Evolutionary conservation across 2,329 filamentous ascomycete species (phyloP).

Genomic region (Hypoxylon sp.): DNA sequence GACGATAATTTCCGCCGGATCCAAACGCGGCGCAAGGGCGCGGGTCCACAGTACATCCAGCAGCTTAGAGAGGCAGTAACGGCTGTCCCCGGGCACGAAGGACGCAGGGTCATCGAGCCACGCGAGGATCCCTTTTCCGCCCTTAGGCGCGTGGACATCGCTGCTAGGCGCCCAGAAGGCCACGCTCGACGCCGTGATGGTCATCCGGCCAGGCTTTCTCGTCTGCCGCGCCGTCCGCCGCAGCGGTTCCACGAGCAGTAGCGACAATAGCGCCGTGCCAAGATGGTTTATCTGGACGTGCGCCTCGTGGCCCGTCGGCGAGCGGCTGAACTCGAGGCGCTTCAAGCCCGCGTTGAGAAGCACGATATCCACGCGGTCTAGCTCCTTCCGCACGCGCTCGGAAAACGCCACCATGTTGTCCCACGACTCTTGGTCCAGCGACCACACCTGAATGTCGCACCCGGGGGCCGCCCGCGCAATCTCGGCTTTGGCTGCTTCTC

Average conservation of each 20-base stretch:
- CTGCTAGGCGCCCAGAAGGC: conserved; percentile 25
- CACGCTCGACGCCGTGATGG: conserved; percentile 38
- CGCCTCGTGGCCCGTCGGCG: conserved; percentile 37
- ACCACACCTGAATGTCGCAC: conserved; percentile 36
- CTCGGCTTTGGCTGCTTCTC: conserved; percentile 29
- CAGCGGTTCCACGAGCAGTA: conserved; percentile 33
- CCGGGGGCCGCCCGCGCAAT: conserved; percentile 22
- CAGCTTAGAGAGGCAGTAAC: conserved; percentile 39
- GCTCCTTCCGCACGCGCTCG: conserved; percentile 17
- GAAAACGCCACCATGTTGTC: conserved; percentile 33
- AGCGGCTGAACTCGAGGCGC: conserved; percentile 26
- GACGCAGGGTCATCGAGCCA: conserved; percentile 36
- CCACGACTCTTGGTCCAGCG: conserved; percentile 38
- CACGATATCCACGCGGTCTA: conserved; percentile 38
- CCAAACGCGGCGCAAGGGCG: conserved; percentile 27
- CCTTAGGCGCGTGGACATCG: conserved; percentile 24
- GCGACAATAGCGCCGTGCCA: conserved; percentile 40
- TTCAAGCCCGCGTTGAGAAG: conserved; percentile 40
- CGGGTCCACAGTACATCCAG: conserved; percentile 38
- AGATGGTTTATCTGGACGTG: conserved; percentile 39
- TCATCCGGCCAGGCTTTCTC: conserved; percentile 28
- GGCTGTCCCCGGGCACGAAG: conserved; percentile 30
- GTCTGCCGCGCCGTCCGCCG: conserved; percentile 23
- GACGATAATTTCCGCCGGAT: conserved; percentile 27
- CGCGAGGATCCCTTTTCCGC: conserved; percentile 24